Base-by-base conservation (phyloP, 495 filamentous ascomycete genomes). In the Penicillium pulvis region DNA sequence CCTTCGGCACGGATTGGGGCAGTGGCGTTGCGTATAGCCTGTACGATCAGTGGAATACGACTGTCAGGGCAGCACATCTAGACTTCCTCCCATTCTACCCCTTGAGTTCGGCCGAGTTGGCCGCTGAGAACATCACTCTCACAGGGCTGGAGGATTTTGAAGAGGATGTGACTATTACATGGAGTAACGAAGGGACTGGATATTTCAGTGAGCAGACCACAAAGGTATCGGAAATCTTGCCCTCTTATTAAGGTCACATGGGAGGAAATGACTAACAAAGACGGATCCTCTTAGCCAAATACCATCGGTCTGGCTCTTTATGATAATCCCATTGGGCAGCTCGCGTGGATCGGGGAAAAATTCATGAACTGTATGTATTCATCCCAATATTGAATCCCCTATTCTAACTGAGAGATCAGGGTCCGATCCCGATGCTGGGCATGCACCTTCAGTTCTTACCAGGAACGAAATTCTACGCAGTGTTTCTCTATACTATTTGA, bases 321-420 rank as follows among this genome's bases (percentile, higher is more conserved):
- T 4, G 76, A 79, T 45, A 73, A 65, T 20, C 76, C 75, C 0
- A 53, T 77, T 4, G 75, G 75, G 0, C 61, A 71, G 14, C 62
- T 76, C 0, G 64, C 57, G 2, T 79, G 76, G 74, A 55, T 74
- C 6, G 68, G 73, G 0, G 72, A 74, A 53, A 76, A 75, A 54
- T 73, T 57, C 20, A n/a, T 57, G 19, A 57, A 58, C 24, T 52
- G 48, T 52, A 23, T 46, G 48, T 14, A 30, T 48, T 47, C 9
- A 42, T 42, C 16, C 6, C 5, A 42, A 17, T 7, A 42, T 6
- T n/a, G 39, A 6, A 50, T 5, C 55, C 31, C 17, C 6, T 4
- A n/a, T 42, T 1, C 39, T 42, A 42, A 42, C 6, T 42, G 6
- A 1, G 16, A 12, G 0, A 42, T 42, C 6, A 42, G 39, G 39